These are phyloP conservation scores for Aspergillus tamarii DNA, from an alignment of 2,329 filamentous ascomycete species.

Conservation along the genomic window DNA sequence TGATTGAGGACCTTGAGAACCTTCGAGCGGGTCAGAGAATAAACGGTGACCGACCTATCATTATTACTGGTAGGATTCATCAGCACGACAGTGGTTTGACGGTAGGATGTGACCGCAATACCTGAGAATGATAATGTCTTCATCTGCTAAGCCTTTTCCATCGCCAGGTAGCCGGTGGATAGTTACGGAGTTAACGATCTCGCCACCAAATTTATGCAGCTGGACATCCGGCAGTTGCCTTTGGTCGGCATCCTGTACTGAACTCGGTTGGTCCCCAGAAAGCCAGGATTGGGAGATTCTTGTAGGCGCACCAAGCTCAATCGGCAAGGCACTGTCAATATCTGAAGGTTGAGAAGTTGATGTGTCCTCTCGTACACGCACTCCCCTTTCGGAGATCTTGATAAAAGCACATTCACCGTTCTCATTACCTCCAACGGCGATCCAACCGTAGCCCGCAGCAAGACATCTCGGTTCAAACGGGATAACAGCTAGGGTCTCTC, in stretches of 20 bases:
- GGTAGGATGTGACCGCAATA: conserved; percentile 49
- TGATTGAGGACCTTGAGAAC: conserved; percentile 73
- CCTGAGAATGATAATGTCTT: conserved; percentile 59
- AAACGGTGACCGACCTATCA: conserved; percentile 84
- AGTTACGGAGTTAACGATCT: conserved; percentile 69
- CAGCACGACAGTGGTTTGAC: conserved; percentile 50
- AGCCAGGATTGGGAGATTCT: conserved; percentile 29
- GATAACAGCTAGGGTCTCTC: conserved; percentile 72
- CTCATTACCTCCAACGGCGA: conserved; percentile 84
- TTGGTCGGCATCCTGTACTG: conserved; percentile 22
- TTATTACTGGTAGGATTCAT: conserved; percentile 76
- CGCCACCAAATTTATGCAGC: conserved; percentile 62
- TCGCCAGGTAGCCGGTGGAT: conserved; percentile 59
- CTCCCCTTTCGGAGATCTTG: conserved; percentile 53
- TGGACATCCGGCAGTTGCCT: conserved; percentile 50
- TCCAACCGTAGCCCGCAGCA: conserved; percentile 82
- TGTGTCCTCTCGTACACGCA: conserved; percentile 42
- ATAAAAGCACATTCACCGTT: conserved; percentile 85
- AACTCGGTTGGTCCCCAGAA: conserved; percentile 24
- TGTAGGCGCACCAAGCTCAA: conserved; percentile 47
- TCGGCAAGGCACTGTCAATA: conserved; percentile 61
- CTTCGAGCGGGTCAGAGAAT: conserved; percentile 70
- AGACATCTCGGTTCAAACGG: conserved; percentile 80
- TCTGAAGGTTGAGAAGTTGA: conserved; percentile 46
- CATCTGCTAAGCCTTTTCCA: conserved; percentile 50